Conservation (phyloP, 345 rosid species). For the Stellera chamaejasme region DNA sequence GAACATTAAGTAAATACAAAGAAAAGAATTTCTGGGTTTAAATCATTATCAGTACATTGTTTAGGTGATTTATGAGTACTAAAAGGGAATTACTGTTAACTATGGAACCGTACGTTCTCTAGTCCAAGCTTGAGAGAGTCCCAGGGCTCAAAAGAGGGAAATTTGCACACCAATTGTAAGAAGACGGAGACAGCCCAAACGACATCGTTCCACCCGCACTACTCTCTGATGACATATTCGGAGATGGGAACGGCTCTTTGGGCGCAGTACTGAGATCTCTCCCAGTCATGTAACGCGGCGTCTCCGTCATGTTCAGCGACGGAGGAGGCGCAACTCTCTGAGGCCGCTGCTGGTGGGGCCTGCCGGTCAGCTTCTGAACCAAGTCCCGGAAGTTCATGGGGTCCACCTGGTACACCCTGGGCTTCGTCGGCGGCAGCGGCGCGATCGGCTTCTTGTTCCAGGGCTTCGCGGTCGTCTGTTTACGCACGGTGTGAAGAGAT, state of each 20-base stretch:
- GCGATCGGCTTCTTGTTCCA: slow-evolving; percentile 51
- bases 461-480: slow-evolving; percentile 36
- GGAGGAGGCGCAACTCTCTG: slow-evolving; percentile 41
- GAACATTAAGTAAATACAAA: too few relatives aligned
- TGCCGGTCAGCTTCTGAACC: slow-evolving; percentile 79
- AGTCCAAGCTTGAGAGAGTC: slow-evolving; percentile 47
- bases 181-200: slow-evolving; percentile 39
- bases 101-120: slow-evolving; percentile 18
- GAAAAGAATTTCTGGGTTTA: too few relatives aligned
- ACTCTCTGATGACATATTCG: slow-evolving; percentile 6
- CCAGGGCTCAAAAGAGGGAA: slow-evolving; percentile 52
- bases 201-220: slow-evolving; percentile 2
- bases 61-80: too few relatives aligned
- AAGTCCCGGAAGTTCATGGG: slow-evolving; percentile 66
- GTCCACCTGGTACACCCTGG: slow-evolving; percentile 76
- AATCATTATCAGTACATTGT: too few relatives aligned
- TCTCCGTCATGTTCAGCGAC: slow-evolving; percentile 14
- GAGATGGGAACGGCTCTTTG: background rate
- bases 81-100: too few relatives aligned
- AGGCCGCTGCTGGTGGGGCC: slow-evolving; percentile 19
- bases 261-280: slow-evolving; percentile 8
- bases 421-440: slow-evolving; percentile 51
- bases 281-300: slow-evolving; percentile 7
- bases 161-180: slow-evolving; percentile 34
- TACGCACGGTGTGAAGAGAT: slow-evolving; percentile 53